These are phyloP conservation scores for Sporisorium scitamineum DNA, from an alignment of 1,284 basidiomycete species.

Conservation along the genomic window DNA sequence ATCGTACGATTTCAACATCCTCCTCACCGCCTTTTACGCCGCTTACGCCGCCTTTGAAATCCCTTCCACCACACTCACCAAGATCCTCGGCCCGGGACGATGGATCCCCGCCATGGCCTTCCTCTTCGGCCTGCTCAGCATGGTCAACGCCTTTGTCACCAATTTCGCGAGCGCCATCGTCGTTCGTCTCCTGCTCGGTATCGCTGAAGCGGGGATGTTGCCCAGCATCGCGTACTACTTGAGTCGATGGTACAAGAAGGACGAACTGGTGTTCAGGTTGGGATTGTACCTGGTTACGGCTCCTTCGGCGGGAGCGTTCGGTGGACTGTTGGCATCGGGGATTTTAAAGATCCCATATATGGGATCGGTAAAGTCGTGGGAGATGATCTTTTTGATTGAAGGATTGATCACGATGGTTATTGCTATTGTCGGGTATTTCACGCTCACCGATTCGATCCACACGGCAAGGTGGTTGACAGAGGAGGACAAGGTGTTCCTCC, in stretches of 20 bases:
- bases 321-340: conserved; percentile 62
- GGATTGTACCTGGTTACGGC: conserved; percentile 62
- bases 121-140: conserved; percentile 37
- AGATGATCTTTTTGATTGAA: conserved; percentile 69
- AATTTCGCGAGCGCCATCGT: conserved; percentile 66
- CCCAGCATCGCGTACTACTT: conserved; percentile 66
- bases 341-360: conserved; percentile 45
- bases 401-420: conserved; percentile 69
- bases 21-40: conserved; percentile 56
- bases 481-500: conserved; percentile 65
- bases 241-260: conserved; percentile 67
- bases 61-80: conserved; percentile 76
- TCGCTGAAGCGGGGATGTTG: conserved; percentile 69
- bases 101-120: conserved; percentile 68
- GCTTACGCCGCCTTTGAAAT: conserved; percentile 70
- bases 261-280: conserved; percentile 67
- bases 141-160: conserved; percentile 66
- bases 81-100: conserved; percentile 69
- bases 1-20: conserved; percentile 57
- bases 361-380: conserved; percentile 60
- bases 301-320: conserved; percentile 63
- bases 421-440: conserved; percentile 64
- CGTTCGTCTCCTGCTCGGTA: conserved; percentile 68
- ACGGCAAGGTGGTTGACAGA: conserved; percentile 68
- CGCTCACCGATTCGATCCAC: conserved; percentile 67